These are phyloP conservation scores for Pseudotsuga menziesii DNA, from an alignment of 75 land plant species.

Conservation along the genomic window DNA sequence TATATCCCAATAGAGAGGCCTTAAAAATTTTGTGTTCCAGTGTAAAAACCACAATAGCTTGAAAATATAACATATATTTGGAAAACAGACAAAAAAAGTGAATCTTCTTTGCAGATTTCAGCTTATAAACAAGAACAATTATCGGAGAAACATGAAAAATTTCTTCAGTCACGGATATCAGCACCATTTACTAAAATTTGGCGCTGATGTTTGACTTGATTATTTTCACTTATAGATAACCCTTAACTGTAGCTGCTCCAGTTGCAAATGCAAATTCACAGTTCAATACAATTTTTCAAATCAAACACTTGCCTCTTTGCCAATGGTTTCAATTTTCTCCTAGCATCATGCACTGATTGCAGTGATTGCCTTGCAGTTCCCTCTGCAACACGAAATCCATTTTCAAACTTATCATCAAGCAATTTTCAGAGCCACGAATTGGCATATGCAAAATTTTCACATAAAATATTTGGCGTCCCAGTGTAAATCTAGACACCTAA, in stretches of 20 bases:
- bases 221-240: too few species aligned
- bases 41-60: too few species aligned
- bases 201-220: too few species aligned
- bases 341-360: constrained; percentile 15
- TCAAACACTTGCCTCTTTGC: constrained; percentile 1
- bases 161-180: too few species aligned
- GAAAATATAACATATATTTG: too few species aligned
- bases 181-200: too few species aligned
- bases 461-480: background rate
- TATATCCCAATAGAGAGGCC: too few species aligned
- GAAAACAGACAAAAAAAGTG: too few species aligned
- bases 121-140: background rate
- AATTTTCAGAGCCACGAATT: background rate
- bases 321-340: constrained; percentile 3
- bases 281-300: background rate
- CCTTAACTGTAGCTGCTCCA: too few species aligned
- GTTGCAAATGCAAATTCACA: background rate
- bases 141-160: background rate
- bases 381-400: background rate
- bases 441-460: background rate
- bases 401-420: background rate
- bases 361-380: background rate
- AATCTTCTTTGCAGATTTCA: background rate
- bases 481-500: background rate
- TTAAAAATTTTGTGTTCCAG: too few species aligned